These are phyloP conservation scores for Drechslera avenae DNA, from an alignment of 2,329 filamentous ascomycete genomes.

Conservation along the genomic window DNA sequence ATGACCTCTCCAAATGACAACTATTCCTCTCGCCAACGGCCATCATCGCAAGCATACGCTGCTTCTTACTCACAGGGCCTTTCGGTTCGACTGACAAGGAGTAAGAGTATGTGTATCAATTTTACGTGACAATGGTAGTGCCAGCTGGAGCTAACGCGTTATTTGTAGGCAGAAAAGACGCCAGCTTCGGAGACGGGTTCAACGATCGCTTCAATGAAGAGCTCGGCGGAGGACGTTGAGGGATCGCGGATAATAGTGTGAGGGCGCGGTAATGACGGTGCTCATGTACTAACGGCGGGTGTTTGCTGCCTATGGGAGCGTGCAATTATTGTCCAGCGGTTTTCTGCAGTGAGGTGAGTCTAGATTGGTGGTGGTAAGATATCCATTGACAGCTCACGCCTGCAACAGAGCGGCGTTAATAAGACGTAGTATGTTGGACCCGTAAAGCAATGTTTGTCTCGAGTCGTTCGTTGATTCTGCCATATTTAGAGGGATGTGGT, in stretches of 20 bases:
- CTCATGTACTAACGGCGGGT: no score
- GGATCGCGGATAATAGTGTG: no score
- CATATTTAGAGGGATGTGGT: background rate
- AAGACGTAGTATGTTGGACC: no score
- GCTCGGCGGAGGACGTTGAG: conserved; percentile 1
- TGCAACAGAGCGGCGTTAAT: no score
- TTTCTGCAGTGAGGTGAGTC: no score
- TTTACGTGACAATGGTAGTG: no score
- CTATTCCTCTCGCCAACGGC: conserved; percentile 2
- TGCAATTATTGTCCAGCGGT: no score
- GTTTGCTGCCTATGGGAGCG: no score
- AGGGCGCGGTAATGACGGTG: no score
- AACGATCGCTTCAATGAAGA: conserved; percentile 15
- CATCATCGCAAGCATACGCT: background rate
- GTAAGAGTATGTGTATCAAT: conserved; percentile 6
- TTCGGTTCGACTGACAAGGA: conserved; percentile 11
- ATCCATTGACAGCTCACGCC: no score
- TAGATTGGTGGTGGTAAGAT: no score
- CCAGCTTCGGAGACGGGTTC: conserved; percentile 4
- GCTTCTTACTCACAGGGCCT: background rate
- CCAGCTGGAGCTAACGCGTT: background rate
- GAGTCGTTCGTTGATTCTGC: background rate
- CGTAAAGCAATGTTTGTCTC: background rate
- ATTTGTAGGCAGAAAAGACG: conserved; percentile 7
- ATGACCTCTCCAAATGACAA: background rate